Base-by-base conservation (phyloP, 2,329 filamentous ascomycete species). In the Fusarium multiceps region DNA sequence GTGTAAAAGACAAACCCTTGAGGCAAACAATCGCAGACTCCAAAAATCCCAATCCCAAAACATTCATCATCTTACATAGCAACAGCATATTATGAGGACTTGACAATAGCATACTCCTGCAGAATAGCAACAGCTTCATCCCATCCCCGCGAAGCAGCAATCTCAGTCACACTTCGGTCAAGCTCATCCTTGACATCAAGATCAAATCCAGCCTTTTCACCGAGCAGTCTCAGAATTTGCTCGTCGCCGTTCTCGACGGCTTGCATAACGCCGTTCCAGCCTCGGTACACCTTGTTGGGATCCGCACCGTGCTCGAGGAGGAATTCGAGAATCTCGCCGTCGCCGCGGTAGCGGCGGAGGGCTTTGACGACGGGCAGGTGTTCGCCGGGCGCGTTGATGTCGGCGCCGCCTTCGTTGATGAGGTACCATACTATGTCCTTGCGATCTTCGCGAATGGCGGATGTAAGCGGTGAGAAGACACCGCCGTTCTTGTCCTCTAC, bases 401-500 rank as follows among this genome's bases (percentile, higher is more conserved):
- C 88, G 0, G 89, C 90, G 11, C 85, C 85, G 2, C 85, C 89
- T 65, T 89, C 85, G 50, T 87, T 83, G 60, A 92, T 81, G 12
- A 92, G 83, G 79, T 83, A 92, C 6, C 77, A 77, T 42, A 90
- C 88, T 59, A 92, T 91, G 1, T 86, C 85, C 46, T 84, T 86
- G 70, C 84, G 84, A 27, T 87, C 82, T 77, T 92, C 90, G 14
- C 89, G 88, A 59, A 92, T 87, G 11, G 89, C 88, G 0, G 88
- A 90, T 0, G 89, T 92, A 6, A 92, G 83, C 0, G 89, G 88
- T 1, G 88, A 91, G 80, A 92, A 93, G 50, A 92, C 90, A 55
- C 90, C 90, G 21, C 89, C 90, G 74, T 90, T 92, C 79, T 89
- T 90, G 79, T 91, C 90, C 76, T 92, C 90, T 57, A 92, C 88